Evolutionary conservation across 495 filamentous ascomycete species (phyloP).

Genomic region (Hyaloscypha bicolor): DNA sequence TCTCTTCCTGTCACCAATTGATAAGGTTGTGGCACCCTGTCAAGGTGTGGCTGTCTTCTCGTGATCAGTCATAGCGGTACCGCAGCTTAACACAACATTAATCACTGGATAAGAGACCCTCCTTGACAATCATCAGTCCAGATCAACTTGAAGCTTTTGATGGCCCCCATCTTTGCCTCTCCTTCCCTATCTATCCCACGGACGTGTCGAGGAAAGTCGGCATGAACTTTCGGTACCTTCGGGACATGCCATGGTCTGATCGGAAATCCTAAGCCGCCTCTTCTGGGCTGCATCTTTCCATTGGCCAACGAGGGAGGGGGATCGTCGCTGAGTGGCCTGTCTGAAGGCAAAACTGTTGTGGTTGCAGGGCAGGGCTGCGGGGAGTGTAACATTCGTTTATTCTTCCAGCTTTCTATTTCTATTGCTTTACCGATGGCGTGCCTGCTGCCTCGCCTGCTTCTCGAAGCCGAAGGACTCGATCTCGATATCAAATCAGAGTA

Average conservation of each 20-base stretch:
- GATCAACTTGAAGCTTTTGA: neutral
- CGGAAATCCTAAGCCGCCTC: conserved; percentile 2
- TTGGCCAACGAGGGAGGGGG: conserved; percentile 7
- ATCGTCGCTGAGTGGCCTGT: conserved; percentile 11
- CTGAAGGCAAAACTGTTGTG: conserved; percentile 14
- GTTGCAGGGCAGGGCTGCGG: conserved; percentile 2
- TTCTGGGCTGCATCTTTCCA: neutral
- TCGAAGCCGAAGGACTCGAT: neutral
- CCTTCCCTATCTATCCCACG: neutral
- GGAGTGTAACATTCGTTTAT: conserved; percentile 1
- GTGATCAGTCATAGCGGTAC: neutral
- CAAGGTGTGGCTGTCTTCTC: neutral
- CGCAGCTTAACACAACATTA: neutral
- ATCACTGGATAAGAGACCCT: neutral
- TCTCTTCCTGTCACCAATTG: neutral
- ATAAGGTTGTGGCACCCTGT: neutral
- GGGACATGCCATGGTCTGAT: conserved; percentile 10
- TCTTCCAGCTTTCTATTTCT: neutral
- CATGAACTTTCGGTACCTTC: conserved; percentile 8
- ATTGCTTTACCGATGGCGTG: neutral
- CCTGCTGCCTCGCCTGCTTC: neutral
- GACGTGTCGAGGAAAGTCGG: neutral
- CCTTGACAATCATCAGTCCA: neutral
- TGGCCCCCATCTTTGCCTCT: neutral
- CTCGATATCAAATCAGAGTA: neutral